phyloP scores from a whole-genome alignment of 352 stramenopile genomes.

The Globisporangium alternatum region DNA sequence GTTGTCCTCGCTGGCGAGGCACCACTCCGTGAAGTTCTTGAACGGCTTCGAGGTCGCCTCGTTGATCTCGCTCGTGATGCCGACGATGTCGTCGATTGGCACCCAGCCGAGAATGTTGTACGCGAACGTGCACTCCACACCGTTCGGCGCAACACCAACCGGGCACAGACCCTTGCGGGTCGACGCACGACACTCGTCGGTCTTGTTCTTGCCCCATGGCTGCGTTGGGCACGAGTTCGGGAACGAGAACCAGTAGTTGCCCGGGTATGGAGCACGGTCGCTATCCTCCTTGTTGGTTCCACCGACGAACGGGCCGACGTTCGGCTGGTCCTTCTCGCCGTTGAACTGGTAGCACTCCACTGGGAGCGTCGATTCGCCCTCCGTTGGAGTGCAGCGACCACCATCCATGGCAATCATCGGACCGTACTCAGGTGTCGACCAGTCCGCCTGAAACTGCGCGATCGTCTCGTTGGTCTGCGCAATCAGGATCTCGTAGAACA shows the following conservation, averaged over 20 bases:
- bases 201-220: constrained; percentile 52
- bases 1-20: constrained; percentile 47
- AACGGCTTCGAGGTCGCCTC: constrained; percentile 39
- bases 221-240: constrained; percentile 52
- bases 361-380: constrained; percentile 27
- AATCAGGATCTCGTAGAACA: constrained; percentile 52
- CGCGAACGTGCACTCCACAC: constrained; percentile 69
- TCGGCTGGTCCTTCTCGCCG: constrained; percentile 33
- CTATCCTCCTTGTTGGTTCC: constrained; percentile 46
- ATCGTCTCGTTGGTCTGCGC: constrained; percentile 45
- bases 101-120: constrained; percentile 82
- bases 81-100: constrained; percentile 74
- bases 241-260: constrained; percentile 73
- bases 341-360: constrained; percentile 45
- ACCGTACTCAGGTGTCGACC: constrained; percentile 40
- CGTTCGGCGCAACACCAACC: constrained; percentile 53
- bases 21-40: constrained; percentile 71
- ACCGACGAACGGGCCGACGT: constrained; percentile 56
- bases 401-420: constrained; percentile 41
- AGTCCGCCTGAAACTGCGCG: constrained; percentile 32
- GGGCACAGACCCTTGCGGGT: constrained; percentile 62
- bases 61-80: constrained; percentile 65
- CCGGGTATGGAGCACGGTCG: constrained; percentile 44
- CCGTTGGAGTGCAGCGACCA: constrained; percentile 33
- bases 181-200: constrained; percentile 39